Evolutionary conservation across 1,284 basidiomycete species (phyloP).

Genomic region (Exobasidium cylindrosporum): DNA sequence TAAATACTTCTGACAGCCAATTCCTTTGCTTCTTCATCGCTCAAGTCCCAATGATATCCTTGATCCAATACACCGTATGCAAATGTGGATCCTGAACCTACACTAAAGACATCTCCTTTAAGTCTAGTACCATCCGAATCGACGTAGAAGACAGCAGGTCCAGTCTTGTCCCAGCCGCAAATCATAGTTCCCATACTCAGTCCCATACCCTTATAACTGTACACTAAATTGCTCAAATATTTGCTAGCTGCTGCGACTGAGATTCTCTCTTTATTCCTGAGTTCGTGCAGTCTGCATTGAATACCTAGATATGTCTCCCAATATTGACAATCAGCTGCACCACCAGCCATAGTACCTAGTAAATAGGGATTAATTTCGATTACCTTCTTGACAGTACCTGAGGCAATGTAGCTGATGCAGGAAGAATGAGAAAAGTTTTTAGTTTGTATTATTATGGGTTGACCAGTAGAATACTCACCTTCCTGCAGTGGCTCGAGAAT

Average conservation of each 20-base stretch:
- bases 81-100: constrained; percentile 96
- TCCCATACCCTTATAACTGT: constrained; percentile 98
- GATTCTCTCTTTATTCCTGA: constrained; percentile 94
- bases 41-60: constrained; percentile 89
- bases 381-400: constrained; percentile 61
- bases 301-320: constrained; percentile 99
- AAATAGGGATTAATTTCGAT: constrained; percentile 99
- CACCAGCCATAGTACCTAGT: constrained; percentile 98
- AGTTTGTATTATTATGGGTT: background rate
- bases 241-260: constrained; percentile 98
- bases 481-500: constrained; percentile 94
- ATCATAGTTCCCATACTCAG: constrained; percentile 99
- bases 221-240: constrained; percentile 94
- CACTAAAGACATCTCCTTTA: constrained; percentile 95
- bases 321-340: constrained; percentile 86
- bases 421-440: background rate
- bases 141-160: constrained; percentile 96
- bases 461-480: background rate
- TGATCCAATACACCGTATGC: constrained; percentile 98
- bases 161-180: constrained; percentile 99
- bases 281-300: constrained; percentile 93
- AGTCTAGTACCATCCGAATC: constrained; percentile 94
- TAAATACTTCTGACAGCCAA: constrained; percentile 91
- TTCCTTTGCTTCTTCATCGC: constrained; percentile 91
- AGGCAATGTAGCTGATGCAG: constrained; percentile 85